phyloP scores from a whole-genome alignment of 1,284 basidiomycete genomes.

The Papiliotrema terrestris region DNA sequence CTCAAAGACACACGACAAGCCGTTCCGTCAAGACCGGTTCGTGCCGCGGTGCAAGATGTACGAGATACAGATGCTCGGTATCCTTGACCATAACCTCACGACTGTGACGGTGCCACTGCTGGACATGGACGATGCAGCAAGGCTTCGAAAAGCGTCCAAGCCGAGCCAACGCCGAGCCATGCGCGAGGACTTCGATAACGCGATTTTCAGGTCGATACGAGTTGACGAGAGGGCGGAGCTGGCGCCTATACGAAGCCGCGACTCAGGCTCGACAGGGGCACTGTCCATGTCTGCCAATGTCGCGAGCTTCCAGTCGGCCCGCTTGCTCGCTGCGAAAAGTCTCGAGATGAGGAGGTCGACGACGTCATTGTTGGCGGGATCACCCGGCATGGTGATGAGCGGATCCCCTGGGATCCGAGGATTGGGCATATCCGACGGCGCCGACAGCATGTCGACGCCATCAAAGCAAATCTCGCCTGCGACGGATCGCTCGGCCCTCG shows the following conservation, averaged over 20 bases:
- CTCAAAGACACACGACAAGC: conserved; percentile 52
- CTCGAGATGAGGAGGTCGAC: conserved; percentile 15
- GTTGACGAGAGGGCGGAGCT: not conserved
- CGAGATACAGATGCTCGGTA: conserved; percentile 87
- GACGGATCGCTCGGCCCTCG: not conserved
- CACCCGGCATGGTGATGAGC: not conserved
- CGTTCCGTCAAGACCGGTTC: conserved; percentile 84
- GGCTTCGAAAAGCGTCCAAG: conserved; percentile 10
- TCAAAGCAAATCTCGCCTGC: no score
- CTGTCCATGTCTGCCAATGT: conserved; percentile 2
- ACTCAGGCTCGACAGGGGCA: not conserved
- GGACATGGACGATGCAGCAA: conserved; percentile 35
- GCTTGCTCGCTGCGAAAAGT: conserved; percentile 24
- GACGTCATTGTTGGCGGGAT: not conserved
- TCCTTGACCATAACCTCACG: conserved; percentile 82
- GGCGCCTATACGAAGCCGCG: not conserved
- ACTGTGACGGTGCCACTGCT: conserved; percentile 79
- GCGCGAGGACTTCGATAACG: conserved; percentile 37
- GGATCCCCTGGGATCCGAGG: not conserved
- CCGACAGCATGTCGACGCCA: not conserved
- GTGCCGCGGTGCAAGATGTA: conserved; percentile 89
- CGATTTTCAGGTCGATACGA: conserved; percentile 21
- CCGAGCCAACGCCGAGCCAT: conserved; percentile 25
- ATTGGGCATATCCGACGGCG: conserved; percentile 5
- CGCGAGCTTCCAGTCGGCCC: conserved; percentile 41